phyloP scores from a whole-genome alignment of 1,139 yeast species.

The Hansenula lynferdii region DNA sequence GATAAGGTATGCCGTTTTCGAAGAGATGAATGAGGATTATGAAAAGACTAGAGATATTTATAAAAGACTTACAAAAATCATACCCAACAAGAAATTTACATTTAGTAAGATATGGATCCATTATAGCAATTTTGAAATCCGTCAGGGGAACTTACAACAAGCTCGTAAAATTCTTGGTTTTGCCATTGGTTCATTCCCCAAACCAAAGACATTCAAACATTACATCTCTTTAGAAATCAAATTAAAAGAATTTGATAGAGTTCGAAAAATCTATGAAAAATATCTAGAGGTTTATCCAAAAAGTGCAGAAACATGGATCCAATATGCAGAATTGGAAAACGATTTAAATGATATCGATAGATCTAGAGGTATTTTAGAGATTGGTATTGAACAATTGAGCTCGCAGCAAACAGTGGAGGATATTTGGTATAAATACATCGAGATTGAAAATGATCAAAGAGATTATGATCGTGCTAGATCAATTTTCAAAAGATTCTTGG shows the following conservation, averaged over 20 bases:
- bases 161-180: conserved; percentile 74
- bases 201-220: conserved; percentile 50
- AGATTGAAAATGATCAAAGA: conserved; percentile 54
- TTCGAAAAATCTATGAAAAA: conserved; percentile 66
- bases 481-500: conserved; percentile 42
- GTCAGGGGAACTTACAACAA: conserved; percentile 43
- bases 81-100: conserved; percentile 58
- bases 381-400: conserved; percentile 38
- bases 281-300: conserved; percentile 53
- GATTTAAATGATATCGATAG: conserved; percentile 68
- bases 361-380: conserved; percentile 53
- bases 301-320: conserved; percentile 42
- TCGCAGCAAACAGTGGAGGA: conserved; percentile 19
- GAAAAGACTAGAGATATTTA: conserved; percentile 48
- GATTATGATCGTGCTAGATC: conserved; percentile 54
- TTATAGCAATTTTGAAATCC: conserved; percentile 68
- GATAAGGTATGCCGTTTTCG: conserved; percentile 61
- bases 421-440: conserved; percentile 49
- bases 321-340: conserved; percentile 65
- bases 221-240: conserved; percentile 52
- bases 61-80: conserved; percentile 38
- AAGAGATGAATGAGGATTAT: conserved; percentile 47
- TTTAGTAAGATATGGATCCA: conserved; percentile 74
- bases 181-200: conserved; percentile 63
- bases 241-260: conserved; percentile 74